Conservation (phyloP, 2,329 filamentous ascomycete species). For the Aureobasidium vineae region DNA sequence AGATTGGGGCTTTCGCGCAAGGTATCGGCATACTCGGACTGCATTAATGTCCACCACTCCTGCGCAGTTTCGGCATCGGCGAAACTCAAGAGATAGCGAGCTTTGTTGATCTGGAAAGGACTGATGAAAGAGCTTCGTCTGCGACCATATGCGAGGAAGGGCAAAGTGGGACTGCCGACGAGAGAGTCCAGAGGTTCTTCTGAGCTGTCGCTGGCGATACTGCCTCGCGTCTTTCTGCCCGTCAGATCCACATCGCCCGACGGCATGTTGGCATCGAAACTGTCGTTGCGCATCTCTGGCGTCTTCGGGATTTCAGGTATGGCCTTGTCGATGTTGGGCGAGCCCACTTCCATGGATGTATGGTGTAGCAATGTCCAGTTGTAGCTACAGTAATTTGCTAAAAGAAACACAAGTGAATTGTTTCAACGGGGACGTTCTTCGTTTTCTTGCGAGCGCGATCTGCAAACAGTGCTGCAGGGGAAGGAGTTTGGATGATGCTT, state of each 20-base stretch:
- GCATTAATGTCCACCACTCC: slow-evolving; percentile 38
- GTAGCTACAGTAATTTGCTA: slow-evolving; percentile 12
- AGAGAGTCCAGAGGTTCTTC: slow-evolving; percentile 9
- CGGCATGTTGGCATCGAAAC: slow-evolving; percentile 13
- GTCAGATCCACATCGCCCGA: not conserved
- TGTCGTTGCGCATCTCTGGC: slow-evolving; percentile 24
- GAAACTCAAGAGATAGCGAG: slow-evolving; percentile 39
- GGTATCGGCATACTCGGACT: slow-evolving; percentile 35
- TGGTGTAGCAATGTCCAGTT: slow-evolving; percentile 8
- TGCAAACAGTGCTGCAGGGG: slow-evolving; percentile 18
- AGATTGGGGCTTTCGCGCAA: slow-evolving; percentile 36
- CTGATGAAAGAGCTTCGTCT: slow-evolving; percentile 28
- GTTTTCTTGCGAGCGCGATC: slow-evolving; percentile 7
- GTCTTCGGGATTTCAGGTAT: not conserved
- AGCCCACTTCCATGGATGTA: slow-evolving; percentile 4
- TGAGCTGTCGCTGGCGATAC: slow-evolving; percentile 18
- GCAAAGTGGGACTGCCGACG: slow-evolving; percentile 14
- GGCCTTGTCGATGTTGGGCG: slow-evolving; percentile 5
- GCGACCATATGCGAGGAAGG: slow-evolving; percentile 29
- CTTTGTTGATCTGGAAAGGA: slow-evolving; percentile 28
- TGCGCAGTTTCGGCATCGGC: slow-evolving; percentile 35
- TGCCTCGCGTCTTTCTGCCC: slow-evolving; percentile 20
- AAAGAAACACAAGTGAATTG: not conserved
- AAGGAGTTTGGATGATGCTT: slow-evolving; percentile 22
- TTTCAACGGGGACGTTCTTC: slow-evolving; percentile 20